Conservation (phyloP, 1,139 yeast genomes). For the Pichia sp. region DNA sequence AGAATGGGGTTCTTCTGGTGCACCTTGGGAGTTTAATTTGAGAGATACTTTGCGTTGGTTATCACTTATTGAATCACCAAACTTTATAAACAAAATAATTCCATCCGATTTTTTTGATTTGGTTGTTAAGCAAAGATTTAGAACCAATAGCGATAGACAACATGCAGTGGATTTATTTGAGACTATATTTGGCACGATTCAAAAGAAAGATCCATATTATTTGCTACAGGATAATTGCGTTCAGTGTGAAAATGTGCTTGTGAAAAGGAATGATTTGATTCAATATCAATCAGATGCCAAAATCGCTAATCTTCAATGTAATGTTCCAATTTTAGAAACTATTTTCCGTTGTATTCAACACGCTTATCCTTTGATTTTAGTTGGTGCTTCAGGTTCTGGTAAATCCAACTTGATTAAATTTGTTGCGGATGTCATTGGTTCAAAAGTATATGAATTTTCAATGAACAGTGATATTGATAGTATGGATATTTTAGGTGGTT, state of each 20-base stretch:
- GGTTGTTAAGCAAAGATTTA: slow-evolving; percentile 71
- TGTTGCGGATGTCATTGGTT: slow-evolving; percentile 65
- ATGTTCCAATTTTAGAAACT: slow-evolving; percentile 57
- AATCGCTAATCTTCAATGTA: slow-evolving; percentile 55
- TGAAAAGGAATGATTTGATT: slow-evolving; percentile 38
- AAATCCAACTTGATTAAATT: slow-evolving; percentile 73
- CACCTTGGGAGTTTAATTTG: slow-evolving; percentile 96
- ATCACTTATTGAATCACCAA: slow-evolving; percentile 28
- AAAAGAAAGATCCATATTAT: slow-evolving; percentile 39
- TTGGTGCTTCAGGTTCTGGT: slow-evolving; percentile 85
- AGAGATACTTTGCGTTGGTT: slow-evolving; percentile 95
- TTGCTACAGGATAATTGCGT: slow-evolving; percentile 43
- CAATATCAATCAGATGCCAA: slow-evolving; percentile 39
- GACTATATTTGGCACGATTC: slow-evolving; percentile 45
- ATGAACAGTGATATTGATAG: slow-evolving; percentile 96
- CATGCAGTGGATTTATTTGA: slow-evolving; percentile 48
- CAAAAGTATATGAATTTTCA: slow-evolving; percentile 73
- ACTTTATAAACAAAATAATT: slow-evolving; percentile 31
- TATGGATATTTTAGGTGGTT: slow-evolving; percentile 95
- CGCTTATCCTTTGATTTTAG: slow-evolving; percentile 76
- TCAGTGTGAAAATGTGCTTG: slow-evolving; percentile 59
- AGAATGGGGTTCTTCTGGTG: slow-evolving; percentile 72
- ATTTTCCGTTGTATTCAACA: slow-evolving; percentile 66
- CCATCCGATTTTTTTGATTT: slow-evolving; percentile 68
- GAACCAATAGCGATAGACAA: slow-evolving; percentile 52